Evolutionary conservation across 306 rosid species (phyloP), one percentile per base, ranked within the genome.

Genomic region (Adenanthera pavonina): DNA sequence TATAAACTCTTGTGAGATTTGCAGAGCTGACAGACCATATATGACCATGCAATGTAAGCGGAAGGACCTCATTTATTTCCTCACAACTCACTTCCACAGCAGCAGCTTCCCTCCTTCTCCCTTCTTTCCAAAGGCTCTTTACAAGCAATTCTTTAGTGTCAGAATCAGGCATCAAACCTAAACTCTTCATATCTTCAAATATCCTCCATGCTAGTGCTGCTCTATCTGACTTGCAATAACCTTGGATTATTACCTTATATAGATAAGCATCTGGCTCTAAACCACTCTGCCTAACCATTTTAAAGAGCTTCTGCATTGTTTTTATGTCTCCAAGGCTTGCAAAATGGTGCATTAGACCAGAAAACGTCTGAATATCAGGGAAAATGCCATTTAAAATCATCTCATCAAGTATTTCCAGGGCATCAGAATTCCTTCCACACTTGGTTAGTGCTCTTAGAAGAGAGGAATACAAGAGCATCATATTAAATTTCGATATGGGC

Each of bases 101-200:
- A 34, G 97, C 95, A 54, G 94, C 98, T 81, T 94, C 98, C 78
- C 90, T 87, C 62, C 97, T 86, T 84, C 87, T 89, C 80, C 92
- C 95, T 87, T 94, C 95, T 86, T 82, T 90, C 97, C 98, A 94
- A 30, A 94, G 97, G 85, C 94, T 86, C 88, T 87, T 90, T 33
- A 94, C 95, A n/a, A 94, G 91, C 86, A 92, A 79, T 70, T 92
- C 94, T 86, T 92, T 94, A 65, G 91, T 94, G 82, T 86, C 78
- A 15, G 85, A 77, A 66, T 94, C 97, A 52, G 92, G 97, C 80
- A 87, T 41, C 87, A 89, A 74, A 71, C 80, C 88, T 20, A 78
- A 82, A 83, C 80, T 90, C 80, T 87, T 90, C 90, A 89, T 77
- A 79, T 94, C 98, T 86, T 90, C 94, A 76, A 89, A 92, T 59